Conservation (phyloP, 1,139 yeast genomes). For the Lodderomyces parapsilosis region DNA sequence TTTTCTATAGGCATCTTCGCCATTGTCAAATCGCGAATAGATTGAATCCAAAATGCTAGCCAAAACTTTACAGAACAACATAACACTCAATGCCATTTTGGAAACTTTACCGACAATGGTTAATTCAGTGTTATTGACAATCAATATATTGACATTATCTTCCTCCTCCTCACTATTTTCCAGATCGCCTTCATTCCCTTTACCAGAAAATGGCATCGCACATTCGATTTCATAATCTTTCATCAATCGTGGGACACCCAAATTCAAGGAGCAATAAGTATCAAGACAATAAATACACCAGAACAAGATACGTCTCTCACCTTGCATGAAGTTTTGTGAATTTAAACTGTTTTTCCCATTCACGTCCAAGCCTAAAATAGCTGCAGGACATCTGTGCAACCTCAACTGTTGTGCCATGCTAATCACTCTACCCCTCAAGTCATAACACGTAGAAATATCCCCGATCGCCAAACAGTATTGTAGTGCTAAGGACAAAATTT, state of each 20-base stretch:
- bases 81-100: conserved; percentile 58
- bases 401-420: conserved; percentile 87
- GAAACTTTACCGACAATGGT: conserved; percentile 70
- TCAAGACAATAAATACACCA: conserved; percentile 86
- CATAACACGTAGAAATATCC: conserved; percentile 71
- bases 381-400: conserved; percentile 84
- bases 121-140: conserved; percentile 56
- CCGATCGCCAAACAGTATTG: conserved; percentile 75
- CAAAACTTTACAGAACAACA: conserved; percentile 70
- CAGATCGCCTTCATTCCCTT: conserved; percentile 42
- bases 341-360: conserved; percentile 55
- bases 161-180: conserved; percentile 43
- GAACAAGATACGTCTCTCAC: conserved; percentile 75
- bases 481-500: conserved; percentile 64
- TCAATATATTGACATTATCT: conserved; percentile 52
- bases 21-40: conserved; percentile 48
- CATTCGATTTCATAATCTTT: conserved; percentile 85
- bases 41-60: conserved; percentile 70
- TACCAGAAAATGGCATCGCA: conserved; percentile 73
- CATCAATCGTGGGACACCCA: conserved; percentile 80
- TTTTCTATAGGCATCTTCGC: conserved; percentile 32
- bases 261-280: conserved; percentile 66
- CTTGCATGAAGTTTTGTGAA: conserved; percentile 59
- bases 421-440: conserved; percentile 69
- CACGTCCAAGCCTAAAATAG: conserved; percentile 53